Evolutionary conservation across 2,329 filamentous ascomycete species (phyloP), one percentile per base, ranked within the genome.

Genomic region (Laburnicola sp.): DNA sequence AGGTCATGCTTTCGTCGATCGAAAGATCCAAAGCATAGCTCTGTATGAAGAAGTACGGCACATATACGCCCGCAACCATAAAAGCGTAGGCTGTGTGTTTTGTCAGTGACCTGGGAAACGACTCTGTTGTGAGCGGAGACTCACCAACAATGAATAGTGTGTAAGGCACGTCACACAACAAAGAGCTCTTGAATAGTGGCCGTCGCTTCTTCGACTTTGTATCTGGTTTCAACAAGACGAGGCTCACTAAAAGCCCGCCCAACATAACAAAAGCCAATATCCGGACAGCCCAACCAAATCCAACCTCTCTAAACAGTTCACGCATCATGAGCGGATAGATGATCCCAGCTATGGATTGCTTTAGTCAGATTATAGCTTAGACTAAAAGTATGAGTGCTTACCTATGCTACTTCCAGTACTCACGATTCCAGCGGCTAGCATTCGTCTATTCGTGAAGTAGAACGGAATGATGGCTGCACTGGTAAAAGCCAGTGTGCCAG

Each of bases 281-380:
- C 0, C 84, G 75, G 35, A 85, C 76, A 0, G 84, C 84, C 82
- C 83, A 86, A 0, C 75, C 75, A 60, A 85, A 86, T 0, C 84
- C 84, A 3, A 86, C 69, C 16, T 74, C 74, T 1, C 82, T 78
- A 1, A 85, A 68, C 16, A 86, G 70, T 45, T 81, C 77, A 31
- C 68, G 64, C 7, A 74, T 67, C 28, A 76, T 59, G 3, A 81
- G 70, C 0, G 84, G 84, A 59, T 84, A 87, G 2, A 86, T 74
- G 38, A 86, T 71, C 1, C 84, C 83, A 5, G 84, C 85, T 26
- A 86, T 76, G 0, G 83, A 83, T 4, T 85, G 16, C 16, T 16
- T 16, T 9, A 10, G n/a, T 31, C 10, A 38, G 36, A 9, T 10
- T 69, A 0, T 77, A 22, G 21, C n/a, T 76, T 11, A 78, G 78